Conservation (phyloP, 345 rosid genomes). For the Dipteronia dyeriana region DNA sequence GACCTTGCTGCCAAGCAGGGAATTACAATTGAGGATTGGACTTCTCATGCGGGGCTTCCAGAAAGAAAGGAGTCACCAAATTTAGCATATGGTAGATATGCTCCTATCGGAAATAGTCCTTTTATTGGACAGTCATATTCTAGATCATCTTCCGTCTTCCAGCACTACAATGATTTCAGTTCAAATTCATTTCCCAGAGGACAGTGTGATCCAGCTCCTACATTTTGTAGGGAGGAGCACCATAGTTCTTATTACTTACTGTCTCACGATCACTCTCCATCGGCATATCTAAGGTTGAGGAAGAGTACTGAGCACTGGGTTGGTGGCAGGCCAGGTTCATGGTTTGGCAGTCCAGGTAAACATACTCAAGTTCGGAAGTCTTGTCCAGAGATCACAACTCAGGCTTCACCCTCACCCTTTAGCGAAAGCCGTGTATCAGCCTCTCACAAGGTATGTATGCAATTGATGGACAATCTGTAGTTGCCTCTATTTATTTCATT, state of each 20-base stretch:
- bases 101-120: slow-evolving; percentile 38
- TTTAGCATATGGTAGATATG: slow-evolving; percentile 30
- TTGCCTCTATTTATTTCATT: slow-evolving; percentile 4
- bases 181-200: slow-evolving; percentile 45
- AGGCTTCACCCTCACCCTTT: slow-evolving; percentile 45
- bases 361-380: slow-evolving; percentile 46
- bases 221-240: slow-evolving; percentile 67
- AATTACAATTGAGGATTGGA: slow-evolving; percentile 78
- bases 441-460: slow-evolving; percentile 47
- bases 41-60: slow-evolving; percentile 45
- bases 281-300: slow-evolving; percentile 38
- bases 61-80: slow-evolving; percentile 47
- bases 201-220: slow-evolving; percentile 47
- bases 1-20: slow-evolving; percentile 83
- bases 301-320: slow-evolving; percentile 48
- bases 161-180: slow-evolving; percentile 41
- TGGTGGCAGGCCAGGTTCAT: slow-evolving; percentile 40
- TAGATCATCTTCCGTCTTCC: slow-evolving; percentile 59
- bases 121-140: slow-evolving; percentile 46
- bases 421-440: slow-evolving; percentile 31
- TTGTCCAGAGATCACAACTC: slow-evolving; percentile 46
- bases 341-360: slow-evolving; percentile 38
- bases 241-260: slow-evolving; percentile 61
- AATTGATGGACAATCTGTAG: not conserved
- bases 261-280: slow-evolving; percentile 52